Evolutionary conservation across 2,329 filamentous ascomycete species (phyloP), one percentile per base, ranked within the genome.

Genomic region (Trichoderma atroviride): DNA sequence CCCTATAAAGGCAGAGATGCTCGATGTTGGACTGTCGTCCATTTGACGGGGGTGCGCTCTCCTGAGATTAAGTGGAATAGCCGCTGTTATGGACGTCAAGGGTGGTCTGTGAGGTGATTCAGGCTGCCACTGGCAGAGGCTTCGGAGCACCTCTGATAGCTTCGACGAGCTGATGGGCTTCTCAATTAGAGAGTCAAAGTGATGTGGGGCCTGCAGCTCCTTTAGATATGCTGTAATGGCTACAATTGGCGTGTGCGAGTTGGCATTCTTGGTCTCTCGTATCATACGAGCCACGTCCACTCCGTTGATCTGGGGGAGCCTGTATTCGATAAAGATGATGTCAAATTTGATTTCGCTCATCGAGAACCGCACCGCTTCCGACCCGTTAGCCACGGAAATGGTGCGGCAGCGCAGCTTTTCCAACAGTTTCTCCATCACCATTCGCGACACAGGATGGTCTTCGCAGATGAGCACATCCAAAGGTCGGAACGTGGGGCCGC

Each of bases 281-380:
- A 99, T 94, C 96, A 99, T 99, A 40, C 96, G 91, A 62, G 96
- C 95, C 69, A 99, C 93, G 78, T 99, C 96, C 14, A 93, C 92
- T 29, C 96, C 96, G 75, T 94, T 98, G 76, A 98, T 94, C 76
- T 97, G 93, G 11, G 96, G 95, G 57, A 99, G 84, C 78, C 95
- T 96, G 82, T 94, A 97, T 80, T 99, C 96, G 80, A 97, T 95
- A 84, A 99, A 96, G 78, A 99, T 97, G 75, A 97, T 93, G 80
- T 99, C 96, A 77, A 98, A 99, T 77, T 98, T 97, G 77, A 99
- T 95, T 77, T 98, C 95, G 76, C 95, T 95, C 85, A 97, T 92
- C 33, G 96, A 94, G 80, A 96, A 97, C 27, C 95, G 89, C 75
- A 97, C 91, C 13, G 95, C 96, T 77, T 99, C 96, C 0, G 93